Evolutionary conservation across 2,329 filamentous ascomycete species (phyloP).

Genomic region (Colletotrichum filicis): DNA sequence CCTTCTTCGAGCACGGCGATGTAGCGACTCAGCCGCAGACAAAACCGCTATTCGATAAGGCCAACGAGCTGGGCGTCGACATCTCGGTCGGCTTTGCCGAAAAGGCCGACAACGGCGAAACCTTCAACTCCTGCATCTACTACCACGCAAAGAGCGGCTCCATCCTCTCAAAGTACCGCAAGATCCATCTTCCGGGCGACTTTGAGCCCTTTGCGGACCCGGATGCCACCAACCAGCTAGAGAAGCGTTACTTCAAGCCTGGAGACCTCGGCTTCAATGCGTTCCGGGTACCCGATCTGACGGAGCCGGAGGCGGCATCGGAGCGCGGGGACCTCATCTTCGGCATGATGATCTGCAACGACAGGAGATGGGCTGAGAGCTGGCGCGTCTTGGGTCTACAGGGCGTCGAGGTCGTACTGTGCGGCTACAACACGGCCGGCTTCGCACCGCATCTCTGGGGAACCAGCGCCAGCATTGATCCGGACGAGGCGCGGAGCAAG

Average conservation of each 20-base stretch:
- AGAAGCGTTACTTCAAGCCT: conserved; percentile 65
- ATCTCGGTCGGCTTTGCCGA: conserved; percentile 65
- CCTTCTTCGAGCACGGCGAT: conserved; percentile 62
- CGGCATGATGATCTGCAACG: conserved; percentile 67
- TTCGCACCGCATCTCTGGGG: conserved; percentile 56
- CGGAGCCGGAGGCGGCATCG: conserved; percentile 45
- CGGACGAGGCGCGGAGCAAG: conserved; percentile 49
- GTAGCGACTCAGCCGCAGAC: conserved; percentile 52
- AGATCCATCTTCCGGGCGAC: conserved; percentile 65
- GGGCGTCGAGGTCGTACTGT: conserved; percentile 47
- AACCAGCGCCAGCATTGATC: conserved; percentile 45
- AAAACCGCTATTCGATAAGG: conserved; percentile 59
- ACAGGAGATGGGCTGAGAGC: conserved; percentile 63
- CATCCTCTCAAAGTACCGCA: conserved; percentile 61
- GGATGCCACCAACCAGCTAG: conserved; percentile 62
- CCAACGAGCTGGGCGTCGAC: conserved; percentile 58
- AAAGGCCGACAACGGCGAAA: conserved; percentile 49
- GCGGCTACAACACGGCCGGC: conserved; percentile 62
- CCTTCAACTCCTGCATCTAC: conserved; percentile 62
- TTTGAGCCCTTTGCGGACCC: conserved; percentile 61
- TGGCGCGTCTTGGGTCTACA: conserved; percentile 62
- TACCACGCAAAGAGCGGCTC: conserved; percentile 57
- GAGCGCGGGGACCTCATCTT: conserved; percentile 62
- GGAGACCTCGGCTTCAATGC: conserved; percentile 64
- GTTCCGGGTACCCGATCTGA: conserved; percentile 60